Evolutionary conservation across 768 basidiomycete species (phyloP), one percentile per base, ranked within the genome.

Genomic region (Hygrophorus pudorinus): DNA sequence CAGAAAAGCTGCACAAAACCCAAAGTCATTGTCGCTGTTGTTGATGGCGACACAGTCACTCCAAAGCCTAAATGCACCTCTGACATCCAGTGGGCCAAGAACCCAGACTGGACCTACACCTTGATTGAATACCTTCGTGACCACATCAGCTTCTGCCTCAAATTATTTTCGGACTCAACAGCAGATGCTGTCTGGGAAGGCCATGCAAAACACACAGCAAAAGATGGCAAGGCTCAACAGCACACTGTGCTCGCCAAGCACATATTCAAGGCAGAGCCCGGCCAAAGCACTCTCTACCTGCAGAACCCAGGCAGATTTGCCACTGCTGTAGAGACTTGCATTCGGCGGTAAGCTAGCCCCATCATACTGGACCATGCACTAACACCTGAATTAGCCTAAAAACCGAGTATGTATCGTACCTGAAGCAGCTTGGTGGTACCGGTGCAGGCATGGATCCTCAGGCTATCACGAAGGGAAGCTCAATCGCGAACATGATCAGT

Each of bases 121-220:
- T 17, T 40, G 14, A n/a, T 40, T 17, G 54, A 49, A 2, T 42
- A 42, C 18, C 41, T 42, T 11, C 6, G 42, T 1, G 13, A 43
- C 37, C 10, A 12, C 2, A 9, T 41, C 1, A 24, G 42, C 1
- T 57, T 58, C 37, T 50, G 56, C 10, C 48, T 37, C 6, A 44
- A 52, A 32, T 40, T 60, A 1, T 63, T 63, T 41, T 60, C 57
- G 3, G 58, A 62, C 47, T 57, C 56, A 1, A 58, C 53, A 6
- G 46, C 49, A 0, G 49, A 55, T 31, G 60, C 57, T 11, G 52
- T 49, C 16, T 54, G 53, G 32, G 51, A 56, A 30, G 47, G 45
- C 11, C 45, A 52, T 5, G 12, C 20, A 11, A 61, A 59, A 39
- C 14, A 17, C 1, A 38, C 38, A 0, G 55, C 46, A 5, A 56